phyloP scores from a whole-genome alignment of 2,329 filamentous ascomycete genomes.

The Clarireedia hainanense region DNA sequence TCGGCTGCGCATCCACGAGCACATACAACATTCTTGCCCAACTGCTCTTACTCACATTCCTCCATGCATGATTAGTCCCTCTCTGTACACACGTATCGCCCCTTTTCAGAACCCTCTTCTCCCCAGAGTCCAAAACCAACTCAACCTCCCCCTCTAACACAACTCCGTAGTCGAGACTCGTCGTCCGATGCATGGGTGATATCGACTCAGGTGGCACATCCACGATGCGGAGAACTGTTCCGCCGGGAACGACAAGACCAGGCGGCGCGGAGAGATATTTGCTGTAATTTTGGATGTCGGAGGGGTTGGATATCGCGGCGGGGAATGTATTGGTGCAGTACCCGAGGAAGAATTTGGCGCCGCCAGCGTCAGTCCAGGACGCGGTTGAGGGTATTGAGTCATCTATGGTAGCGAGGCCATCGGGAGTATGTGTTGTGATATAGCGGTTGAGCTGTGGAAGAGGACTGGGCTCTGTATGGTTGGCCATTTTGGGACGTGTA shows the following conservation, averaged over 20 bases:
- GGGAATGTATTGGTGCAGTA: constrained; percentile 20
- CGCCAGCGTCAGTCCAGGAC: too few relatives aligned
- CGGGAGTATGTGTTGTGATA: too few relatives aligned
- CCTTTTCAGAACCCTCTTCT: constrained; percentile 31
- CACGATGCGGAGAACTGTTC: constrained; percentile 21
- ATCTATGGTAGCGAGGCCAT: too few relatives aligned
- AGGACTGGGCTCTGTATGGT: too few relatives aligned
- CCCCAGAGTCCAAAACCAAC: constrained; percentile 34
- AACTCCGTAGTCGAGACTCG: constrained; percentile 35
- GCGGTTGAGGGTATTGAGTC: too few relatives aligned
- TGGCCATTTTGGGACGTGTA: too few relatives aligned
- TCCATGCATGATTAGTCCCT: constrained; percentile 39
- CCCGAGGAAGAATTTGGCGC: constrained; percentile 19
- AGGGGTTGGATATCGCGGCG: not conserved
- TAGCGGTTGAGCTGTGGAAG: too few relatives aligned
- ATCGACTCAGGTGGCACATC: constrained; percentile 18
- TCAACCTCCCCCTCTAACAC: constrained; percentile 36
- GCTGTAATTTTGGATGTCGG: constrained; percentile 15
- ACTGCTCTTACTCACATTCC: constrained; percentile 15
- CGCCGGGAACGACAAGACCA: constrained; percentile 14
- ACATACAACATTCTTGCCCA: constrained; percentile 27
- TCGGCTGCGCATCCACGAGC: constrained; percentile 10
- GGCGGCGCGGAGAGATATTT: constrained; percentile 15
- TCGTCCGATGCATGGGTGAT: constrained; percentile 36
- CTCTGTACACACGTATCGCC: constrained; percentile 38